Percentiles rank a stretch among this genome's conserved stretches.
phyloP scores from a whole-genome alignment of 2,329 filamentous ascomycete genomes.

The Dactylellina leptospora region DNA sequence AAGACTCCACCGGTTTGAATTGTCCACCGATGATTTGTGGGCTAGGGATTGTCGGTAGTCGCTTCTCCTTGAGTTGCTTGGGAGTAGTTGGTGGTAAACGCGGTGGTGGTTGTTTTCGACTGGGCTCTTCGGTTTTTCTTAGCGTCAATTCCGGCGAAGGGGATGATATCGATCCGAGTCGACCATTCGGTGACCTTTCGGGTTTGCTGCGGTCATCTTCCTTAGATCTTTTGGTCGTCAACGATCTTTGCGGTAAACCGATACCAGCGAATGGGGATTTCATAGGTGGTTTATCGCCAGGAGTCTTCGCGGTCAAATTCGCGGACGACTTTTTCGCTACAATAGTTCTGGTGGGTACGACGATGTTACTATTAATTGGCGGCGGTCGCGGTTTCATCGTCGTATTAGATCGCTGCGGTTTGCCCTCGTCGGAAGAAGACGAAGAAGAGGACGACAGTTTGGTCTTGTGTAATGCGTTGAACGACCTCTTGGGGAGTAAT shows the following conservation, averaged over 20 bases:
- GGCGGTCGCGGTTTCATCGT: constrained; percentile 9
- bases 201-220: background rate
- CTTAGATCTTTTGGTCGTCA: constrained; percentile 13
- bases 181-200: background rate
- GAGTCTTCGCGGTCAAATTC: background rate
- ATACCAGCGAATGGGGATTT: constrained; percentile 23
- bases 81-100: constrained; percentile 68
- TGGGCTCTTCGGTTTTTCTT: background rate
- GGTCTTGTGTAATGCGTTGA: constrained; percentile 7
- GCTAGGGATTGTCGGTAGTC: constrained; percentile 61
- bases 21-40: constrained; percentile 57
- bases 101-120: background rate
- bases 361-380: constrained; percentile 1
- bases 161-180: background rate
- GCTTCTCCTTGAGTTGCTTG: constrained; percentile 70
- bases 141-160: background rate
- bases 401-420: constrained; percentile 1
- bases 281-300: background rate
- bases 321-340: background rate
- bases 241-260: constrained; percentile 9
- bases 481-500: constrained; percentile 22
- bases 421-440: background rate
- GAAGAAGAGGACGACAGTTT: background rate
- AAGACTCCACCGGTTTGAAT: background rate
- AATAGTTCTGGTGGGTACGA: background rate